Base-by-base conservation (phyloP, 2,329 filamentous ascomycete genomes). In the Chaetomiaceae sp. region DNA sequence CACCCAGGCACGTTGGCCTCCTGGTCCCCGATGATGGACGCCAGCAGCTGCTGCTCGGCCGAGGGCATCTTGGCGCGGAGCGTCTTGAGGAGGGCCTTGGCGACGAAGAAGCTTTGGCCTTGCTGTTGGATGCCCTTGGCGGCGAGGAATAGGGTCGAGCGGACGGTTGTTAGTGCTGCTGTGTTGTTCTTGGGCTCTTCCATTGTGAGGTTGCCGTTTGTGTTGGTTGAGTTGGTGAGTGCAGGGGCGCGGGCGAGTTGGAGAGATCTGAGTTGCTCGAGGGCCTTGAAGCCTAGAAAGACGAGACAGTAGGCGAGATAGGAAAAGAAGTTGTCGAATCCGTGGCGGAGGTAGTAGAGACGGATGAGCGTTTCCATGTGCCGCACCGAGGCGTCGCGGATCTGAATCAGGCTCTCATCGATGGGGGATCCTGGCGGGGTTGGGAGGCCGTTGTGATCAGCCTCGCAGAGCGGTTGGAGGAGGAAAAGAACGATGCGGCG, bases 321-420 rank as follows among this genome's bases (percentile, higher is more conserved):
- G 5, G 43, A 17, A 49, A 66, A 63, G 20, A 59, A 51, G 4
- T 47, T 57, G 27, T 64, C 62, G 52, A 64, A 68, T 1, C 66
- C 66, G 44, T 68, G 66, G 2, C 66, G 66, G 15, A 63, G 54
- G 46, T 67, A 68, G 53, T 67, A 67, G 15, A 67, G 37, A 12
- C 65, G 63, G n/a, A 67, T 20, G 4, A 68, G 54, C 6, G 64
- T 64, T 42, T 66, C 64, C 4, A 68, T 58, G 37, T 60, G 60
- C 57, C 53, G 47, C 55, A 36, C 27, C 61, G 59, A 9, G 61
- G 63, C 17, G 64, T 51, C 40, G 15, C 47, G 42, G 23, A 47
- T 47, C 6, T 42, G 9, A 17, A 38, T 19, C n/a, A n/a, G n/a
- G n/a, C n/a, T n/a, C n/a, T n/a, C n/a, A n/a, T n/a, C n/a, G n/a